These are phyloP conservation scores for Abrus pulchellus DNA, from an alignment of 306 rosid genomes.

Conservation along the genomic window DNA sequence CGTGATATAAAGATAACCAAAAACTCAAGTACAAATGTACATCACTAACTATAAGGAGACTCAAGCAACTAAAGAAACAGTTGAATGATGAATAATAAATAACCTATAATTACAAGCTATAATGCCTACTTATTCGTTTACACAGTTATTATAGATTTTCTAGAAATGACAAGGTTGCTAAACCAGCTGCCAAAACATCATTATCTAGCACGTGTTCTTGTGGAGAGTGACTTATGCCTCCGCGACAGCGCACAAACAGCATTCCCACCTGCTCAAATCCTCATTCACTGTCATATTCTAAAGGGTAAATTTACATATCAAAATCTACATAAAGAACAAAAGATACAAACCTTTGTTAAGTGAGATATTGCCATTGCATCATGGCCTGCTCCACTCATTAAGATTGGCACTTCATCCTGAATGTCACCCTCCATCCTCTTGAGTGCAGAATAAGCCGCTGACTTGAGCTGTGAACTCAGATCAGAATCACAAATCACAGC, in stretches of 20 bases:
- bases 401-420: conserved; percentile 72
- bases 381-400: conserved; percentile 98
- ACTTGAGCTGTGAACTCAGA: conserved; percentile 75
- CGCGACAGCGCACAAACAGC: conserved; percentile 93
- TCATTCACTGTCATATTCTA: conserved; percentile 36
- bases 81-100: conserved; percentile 48
- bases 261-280: conserved; percentile 76
- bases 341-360: conserved; percentile 75
- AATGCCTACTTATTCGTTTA: conserved; percentile 34
- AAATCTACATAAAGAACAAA: background rate
- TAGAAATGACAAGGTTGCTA: conserved; percentile 74
- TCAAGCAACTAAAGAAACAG: conserved; percentile 33
- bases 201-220: conserved; percentile 81
- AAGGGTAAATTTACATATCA: background rate
- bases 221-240: conserved; percentile 95
- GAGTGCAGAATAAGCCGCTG: conserved; percentile 75
- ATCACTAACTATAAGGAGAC: conserved; percentile 32
- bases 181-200: conserved; percentile 87
- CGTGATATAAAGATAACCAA: conserved; percentile 23
- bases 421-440: conserved; percentile 77
- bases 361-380: conserved; percentile 97
- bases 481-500: conserved; percentile 86
- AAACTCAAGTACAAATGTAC: conserved; percentile 25
- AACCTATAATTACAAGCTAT: conserved; percentile 48
- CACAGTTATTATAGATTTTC: conserved; percentile 57